These are phyloP conservation scores for Umbilicaria muhlenbergii DNA, from an alignment of 495 filamentous ascomycete genomes.

Conservation along the genomic window DNA sequence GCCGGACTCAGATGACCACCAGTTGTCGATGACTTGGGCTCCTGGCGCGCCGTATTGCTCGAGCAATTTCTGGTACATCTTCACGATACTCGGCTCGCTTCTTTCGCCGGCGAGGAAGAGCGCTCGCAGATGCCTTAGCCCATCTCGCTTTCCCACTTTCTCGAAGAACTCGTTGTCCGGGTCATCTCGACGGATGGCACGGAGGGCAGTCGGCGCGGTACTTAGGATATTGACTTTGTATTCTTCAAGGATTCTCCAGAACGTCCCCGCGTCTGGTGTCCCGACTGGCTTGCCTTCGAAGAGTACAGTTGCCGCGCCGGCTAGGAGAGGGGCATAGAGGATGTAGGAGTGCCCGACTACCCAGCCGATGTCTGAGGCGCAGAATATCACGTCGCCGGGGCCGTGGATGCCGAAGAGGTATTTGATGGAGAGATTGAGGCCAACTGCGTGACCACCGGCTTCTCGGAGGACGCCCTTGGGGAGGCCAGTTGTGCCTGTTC, in stretches of 20 bases:
- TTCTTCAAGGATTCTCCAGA: constrained; percentile 77
- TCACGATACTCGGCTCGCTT: constrained; percentile 74
- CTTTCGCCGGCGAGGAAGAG: constrained; percentile 83
- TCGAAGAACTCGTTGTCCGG: constrained; percentile 51
- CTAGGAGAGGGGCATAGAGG: constrained; percentile 68
- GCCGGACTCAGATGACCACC: constrained; percentile 91
- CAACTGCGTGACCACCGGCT: constrained; percentile 78
- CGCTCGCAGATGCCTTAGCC: constrained; percentile 48
- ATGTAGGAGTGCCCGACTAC: constrained; percentile 78
- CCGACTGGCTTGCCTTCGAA: constrained; percentile 90
- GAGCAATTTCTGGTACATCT: constrained; percentile 60
- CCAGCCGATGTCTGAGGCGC: constrained; percentile 73
- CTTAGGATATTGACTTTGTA: constrained; percentile 72
- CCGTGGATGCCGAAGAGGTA: constrained; percentile 69
- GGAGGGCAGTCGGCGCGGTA: constrained; percentile 74
- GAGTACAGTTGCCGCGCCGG: constrained; percentile 72
- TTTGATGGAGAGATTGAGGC: constrained; percentile 60
- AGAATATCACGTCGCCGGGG: constrained; percentile 73
- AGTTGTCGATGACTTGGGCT: constrained; percentile 74
- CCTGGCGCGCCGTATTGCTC: constrained; percentile 41
- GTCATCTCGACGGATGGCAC: constrained; percentile 78
- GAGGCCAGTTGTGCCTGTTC: constrained; percentile 59
- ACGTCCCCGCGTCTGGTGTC: constrained; percentile 71
- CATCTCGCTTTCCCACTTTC: constrained; percentile 43
- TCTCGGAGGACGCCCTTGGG: constrained; percentile 81